Evolutionary conservation across 768 basidiomycete species (phyloP).

Genomic region (Hypholoma sublateritium): DNA sequence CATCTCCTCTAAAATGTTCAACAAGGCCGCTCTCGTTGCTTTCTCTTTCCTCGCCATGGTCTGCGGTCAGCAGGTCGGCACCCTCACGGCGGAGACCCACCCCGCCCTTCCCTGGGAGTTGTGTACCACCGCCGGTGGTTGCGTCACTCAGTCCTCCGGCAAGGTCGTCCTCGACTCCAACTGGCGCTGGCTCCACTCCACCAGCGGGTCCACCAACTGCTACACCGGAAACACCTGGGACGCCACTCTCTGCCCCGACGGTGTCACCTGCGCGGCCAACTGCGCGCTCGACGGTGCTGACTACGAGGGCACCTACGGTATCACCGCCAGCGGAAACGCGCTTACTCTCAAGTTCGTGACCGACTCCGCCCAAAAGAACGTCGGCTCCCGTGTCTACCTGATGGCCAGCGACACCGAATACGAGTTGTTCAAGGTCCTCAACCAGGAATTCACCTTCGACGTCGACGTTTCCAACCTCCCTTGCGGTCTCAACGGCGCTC

Average conservation of each 20-base stretch:
- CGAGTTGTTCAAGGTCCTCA: slow-evolving; percentile 43
- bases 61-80: slow-evolving; percentile 55
- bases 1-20: slow-evolving; percentile 32
- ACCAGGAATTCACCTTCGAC: slow-evolving; percentile 63
- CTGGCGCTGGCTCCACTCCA: slow-evolving; percentile 55
- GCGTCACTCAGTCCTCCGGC: slow-evolving; percentile 32
- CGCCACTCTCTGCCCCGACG: slow-evolving; percentile 48
- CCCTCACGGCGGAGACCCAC: slow-evolving; percentile 47
- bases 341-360: slow-evolving; percentile 52
- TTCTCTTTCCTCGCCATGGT: slow-evolving; percentile 42
- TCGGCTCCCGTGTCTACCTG: slow-evolving; percentile 50
- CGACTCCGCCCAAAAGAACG: slow-evolving; percentile 31
- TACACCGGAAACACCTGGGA: slow-evolving; percentile 62
- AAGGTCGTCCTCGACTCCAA: slow-evolving; percentile 53
- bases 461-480: slow-evolving; percentile 58
- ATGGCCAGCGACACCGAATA: slow-evolving; percentile 45
- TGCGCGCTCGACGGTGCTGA: slow-evolving; percentile 47
- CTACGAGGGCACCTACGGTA: slow-evolving; percentile 50
- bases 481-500: slow-evolving; percentile 60
- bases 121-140: slow-evolving; percentile 44
- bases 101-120: slow-evolving; percentile 44
- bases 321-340: slow-evolving; percentile 44
- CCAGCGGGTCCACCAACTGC: slow-evolving; percentile 39
- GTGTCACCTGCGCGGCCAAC: slow-evolving; percentile 43
- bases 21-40: slow-evolving; percentile 36